Evolutionary conservation across 208 protist genomes (phyloP).

Genomic region (Paratrypanosoma confusum): DNA sequence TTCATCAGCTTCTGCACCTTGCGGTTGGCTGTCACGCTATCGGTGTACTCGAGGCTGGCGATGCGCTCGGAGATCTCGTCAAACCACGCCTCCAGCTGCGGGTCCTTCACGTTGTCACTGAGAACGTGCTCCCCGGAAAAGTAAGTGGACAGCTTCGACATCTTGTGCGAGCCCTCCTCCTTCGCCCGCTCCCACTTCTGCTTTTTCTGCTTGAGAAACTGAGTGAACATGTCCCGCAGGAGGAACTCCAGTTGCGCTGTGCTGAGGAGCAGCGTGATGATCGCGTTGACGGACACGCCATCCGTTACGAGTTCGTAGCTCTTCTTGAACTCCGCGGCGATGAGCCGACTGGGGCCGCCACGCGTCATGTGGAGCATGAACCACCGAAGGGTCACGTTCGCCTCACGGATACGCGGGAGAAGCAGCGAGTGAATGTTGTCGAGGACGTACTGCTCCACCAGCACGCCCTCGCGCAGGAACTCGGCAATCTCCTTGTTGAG

Average conservation of each 20-base stretch:
- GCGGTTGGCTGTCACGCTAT: constrained; percentile 72
- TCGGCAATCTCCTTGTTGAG: constrained; percentile 25
- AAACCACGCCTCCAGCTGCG: constrained; percentile 93
- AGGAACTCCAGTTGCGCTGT: constrained; percentile 93
- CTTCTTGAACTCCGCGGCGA: constrained; percentile 10
- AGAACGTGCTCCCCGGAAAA: constrained; percentile 89
- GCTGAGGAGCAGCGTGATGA: constrained; percentile 87
- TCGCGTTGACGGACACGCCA: constrained; percentile 34
- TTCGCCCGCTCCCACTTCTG: constrained; percentile 81
- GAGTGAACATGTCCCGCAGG: constrained; percentile 80
- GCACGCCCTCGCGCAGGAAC: constrained; percentile 78
- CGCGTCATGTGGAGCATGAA: constrained; percentile 84
- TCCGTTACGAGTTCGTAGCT: constrained; percentile 20
- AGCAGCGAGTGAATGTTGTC: constrained; percentile 81
- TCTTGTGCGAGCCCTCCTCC: constrained; percentile 32
- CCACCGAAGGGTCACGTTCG: constrained; percentile 94
- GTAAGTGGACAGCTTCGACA: constrained; percentile 80
- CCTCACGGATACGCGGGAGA: constrained; percentile 81
- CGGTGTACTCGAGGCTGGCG: constrained; percentile 27
- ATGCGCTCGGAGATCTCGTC: constrained; percentile 74
- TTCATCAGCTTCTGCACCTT: constrained; percentile 94
- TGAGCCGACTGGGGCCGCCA: constrained; percentile 4
- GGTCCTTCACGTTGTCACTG: constrained; percentile 65
- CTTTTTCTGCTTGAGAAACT: constrained; percentile 81
- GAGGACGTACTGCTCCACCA: constrained; percentile 91